Conservation (phyloP, 441 rosid genomes). For the Pelargonium fulgidum region DNA sequence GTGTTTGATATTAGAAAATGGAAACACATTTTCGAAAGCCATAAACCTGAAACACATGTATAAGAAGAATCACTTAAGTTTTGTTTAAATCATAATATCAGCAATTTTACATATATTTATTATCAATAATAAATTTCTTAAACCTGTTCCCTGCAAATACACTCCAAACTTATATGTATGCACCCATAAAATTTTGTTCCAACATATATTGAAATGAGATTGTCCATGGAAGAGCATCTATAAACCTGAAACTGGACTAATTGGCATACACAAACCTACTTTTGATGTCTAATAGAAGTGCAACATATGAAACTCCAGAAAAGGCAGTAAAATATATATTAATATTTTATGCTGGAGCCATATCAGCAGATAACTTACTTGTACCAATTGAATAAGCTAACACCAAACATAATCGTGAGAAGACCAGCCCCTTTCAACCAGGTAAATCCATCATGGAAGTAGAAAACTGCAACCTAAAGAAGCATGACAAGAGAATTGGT, state of each 20-base stretch:
- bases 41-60: no score
- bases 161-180: background rate
- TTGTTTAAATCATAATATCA: background rate
- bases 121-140: background rate
- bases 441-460: conserved; percentile 87
- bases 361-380: conserved; percentile 58
- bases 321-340: background rate
- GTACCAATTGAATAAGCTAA: conserved; percentile 93
- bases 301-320: background rate
- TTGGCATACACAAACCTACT: background rate
- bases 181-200: background rate
- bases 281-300: background rate
- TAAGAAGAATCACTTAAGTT: background rate
- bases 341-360: background rate
- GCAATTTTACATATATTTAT: background rate
- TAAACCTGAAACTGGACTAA: background rate
- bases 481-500: conserved; percentile 7
- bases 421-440: conserved; percentile 92
- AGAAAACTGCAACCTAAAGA: conserved; percentile 87
- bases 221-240: background rate
- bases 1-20: no score
- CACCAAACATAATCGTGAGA: conserved; percentile 69
- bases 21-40: no score
- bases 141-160: conserved; percentile 1
- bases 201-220: conserved; percentile 4